These are phyloP conservation scores for Karstenula rhodostoma DNA, from an alignment of 2,329 filamentous ascomycete species.

Conservation along the genomic window DNA sequence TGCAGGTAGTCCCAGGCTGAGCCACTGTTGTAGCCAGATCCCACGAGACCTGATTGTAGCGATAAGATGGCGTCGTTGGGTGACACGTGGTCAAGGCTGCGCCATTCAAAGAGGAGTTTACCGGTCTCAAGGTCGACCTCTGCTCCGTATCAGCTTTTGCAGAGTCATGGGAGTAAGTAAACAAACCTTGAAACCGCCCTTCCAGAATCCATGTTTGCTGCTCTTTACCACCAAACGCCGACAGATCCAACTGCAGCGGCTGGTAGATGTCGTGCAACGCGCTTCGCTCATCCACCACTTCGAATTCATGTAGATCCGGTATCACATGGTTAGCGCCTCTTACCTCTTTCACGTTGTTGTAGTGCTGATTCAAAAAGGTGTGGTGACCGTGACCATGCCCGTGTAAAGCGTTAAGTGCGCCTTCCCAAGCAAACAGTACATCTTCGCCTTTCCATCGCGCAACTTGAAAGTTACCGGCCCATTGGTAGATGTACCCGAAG, in stretches of 20 bases:
- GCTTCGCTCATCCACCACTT: background rate
- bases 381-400: background rate
- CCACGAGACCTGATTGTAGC: constrained; percentile 50
- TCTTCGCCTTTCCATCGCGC: background rate
- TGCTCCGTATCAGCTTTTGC: background rate
- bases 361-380: background rate
- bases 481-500: constrained; percentile 1
- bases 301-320: background rate
- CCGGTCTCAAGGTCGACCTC: background rate
- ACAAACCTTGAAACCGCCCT: background rate
- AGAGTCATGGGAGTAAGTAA: background rate
- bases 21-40: constrained; percentile 54
- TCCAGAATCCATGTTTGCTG: constrained; percentile 2
- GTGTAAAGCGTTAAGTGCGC: background rate
- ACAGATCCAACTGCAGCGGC: background rate
- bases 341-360: background rate
- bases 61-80: constrained; percentile 57
- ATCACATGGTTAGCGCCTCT: background rate
- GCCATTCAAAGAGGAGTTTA: constrained; percentile 67
- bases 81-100: constrained; percentile 63
- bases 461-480: background rate
- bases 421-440: background rate
- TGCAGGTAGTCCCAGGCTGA: constrained; percentile 64
- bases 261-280: background rate
- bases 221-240: background rate